Conservation (phyloP, 139 green algal species). For the Chlorella ohadii region DNA sequence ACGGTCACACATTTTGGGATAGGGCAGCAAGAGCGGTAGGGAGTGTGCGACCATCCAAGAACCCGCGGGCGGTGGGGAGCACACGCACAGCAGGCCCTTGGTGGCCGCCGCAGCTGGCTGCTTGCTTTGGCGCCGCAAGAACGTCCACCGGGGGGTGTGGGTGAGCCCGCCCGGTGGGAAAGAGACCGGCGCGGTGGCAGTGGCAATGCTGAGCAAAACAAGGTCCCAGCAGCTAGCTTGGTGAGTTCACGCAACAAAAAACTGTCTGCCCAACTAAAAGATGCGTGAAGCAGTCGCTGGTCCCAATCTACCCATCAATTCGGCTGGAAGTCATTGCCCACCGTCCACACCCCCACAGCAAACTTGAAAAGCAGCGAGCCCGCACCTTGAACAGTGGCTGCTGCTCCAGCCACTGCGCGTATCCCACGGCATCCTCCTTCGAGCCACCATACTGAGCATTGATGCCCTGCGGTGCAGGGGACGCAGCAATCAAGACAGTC, state of each 20-base stretch:
- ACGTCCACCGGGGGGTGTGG: neutral
- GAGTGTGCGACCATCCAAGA: neutral
- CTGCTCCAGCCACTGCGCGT: constrained; percentile 76
- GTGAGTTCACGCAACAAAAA: no score
- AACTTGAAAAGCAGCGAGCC: no score
- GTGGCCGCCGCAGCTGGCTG: neutral
- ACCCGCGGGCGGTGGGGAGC: neutral
- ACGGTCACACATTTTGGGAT: no score
- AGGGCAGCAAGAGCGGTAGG: neutral
- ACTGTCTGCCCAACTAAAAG: no score
- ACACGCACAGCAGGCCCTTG: neutral
- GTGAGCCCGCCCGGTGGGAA: neutral
- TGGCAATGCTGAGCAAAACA: no score
- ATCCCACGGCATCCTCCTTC: constrained; percentile 67
- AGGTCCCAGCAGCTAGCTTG: no score
- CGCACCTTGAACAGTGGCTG: constrained; percentile 63
- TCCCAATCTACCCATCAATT: no score
- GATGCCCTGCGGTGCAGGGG: constrained; percentile 66
- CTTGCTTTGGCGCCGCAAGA: neutral
- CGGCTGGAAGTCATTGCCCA: no score
- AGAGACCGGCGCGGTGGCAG: neutral
- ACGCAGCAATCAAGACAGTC: no score
- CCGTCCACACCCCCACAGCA: no score
- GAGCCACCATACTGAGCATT: constrained; percentile 93
- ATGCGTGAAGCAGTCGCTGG: no score